These are phyloP conservation scores for Herpotrichia juniperi DNA, from an alignment of 2,329 filamentous ascomycete genomes.

Conservation along the genomic window DNA sequence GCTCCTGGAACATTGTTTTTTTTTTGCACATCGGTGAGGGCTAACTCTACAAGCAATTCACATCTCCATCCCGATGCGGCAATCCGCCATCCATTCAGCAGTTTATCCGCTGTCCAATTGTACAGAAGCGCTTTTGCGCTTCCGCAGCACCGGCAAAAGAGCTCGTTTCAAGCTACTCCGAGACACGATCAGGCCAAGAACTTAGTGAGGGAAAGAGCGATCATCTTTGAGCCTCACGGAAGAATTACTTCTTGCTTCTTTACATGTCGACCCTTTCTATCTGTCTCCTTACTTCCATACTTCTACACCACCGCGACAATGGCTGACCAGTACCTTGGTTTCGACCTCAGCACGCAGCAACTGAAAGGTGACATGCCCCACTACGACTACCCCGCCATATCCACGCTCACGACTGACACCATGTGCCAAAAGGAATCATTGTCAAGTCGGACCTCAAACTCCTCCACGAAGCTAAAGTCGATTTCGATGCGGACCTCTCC, in stretches of 20 bases:
- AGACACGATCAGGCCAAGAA: constrained; percentile 9
- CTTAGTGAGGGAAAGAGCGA: constrained; percentile 21
- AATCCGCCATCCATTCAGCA: not conserved
- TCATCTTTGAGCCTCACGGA: constrained; percentile 21
- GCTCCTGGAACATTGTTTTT: not conserved
- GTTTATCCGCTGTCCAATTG: constrained; percentile 27
- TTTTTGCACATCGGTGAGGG: not conserved
- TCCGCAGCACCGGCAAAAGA: constrained; percentile 42
- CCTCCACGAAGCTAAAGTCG: constrained; percentile 84
- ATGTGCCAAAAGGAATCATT: constrained; percentile 68
- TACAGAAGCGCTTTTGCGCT: constrained; percentile 20
- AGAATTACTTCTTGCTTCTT: constrained; percentile 11
- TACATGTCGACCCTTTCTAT: constrained; percentile 16
- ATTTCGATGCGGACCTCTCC: constrained; percentile 87
- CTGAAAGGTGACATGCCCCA: constrained; percentile 72
- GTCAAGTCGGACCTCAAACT: constrained; percentile 83
- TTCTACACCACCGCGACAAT: constrained; percentile 26
- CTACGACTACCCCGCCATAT: constrained; percentile 36
- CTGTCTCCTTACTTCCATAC: not conserved
- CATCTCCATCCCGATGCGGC: not conserved
- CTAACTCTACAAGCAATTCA: not conserved
- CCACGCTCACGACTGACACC: constrained; percentile 18
- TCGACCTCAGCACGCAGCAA: constrained; percentile 96
- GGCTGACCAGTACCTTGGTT: constrained; percentile 76
- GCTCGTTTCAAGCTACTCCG: constrained; percentile 22